A percentile compares a stretch with the other conserved stretches of the same genome.
These are phyloP conservation scores for Pseudozyma hubeiensis DNA, from an alignment of 1,284 basidiomycete genomes.

Conservation along the genomic window DNA sequence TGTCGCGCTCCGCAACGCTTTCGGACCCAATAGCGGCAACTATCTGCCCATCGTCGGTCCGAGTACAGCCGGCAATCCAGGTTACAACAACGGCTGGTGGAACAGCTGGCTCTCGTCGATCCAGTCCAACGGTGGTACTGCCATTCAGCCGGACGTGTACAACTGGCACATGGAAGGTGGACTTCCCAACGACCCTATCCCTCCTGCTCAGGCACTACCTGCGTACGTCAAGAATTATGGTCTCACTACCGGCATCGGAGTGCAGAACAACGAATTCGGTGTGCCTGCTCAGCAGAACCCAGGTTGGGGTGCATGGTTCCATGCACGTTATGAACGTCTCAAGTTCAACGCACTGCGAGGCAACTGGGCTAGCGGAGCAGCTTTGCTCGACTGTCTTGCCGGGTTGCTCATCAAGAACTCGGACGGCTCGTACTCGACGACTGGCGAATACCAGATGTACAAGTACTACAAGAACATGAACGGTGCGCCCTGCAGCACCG, in stretches of 20 bases:
- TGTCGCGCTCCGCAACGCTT: conserved; percentile 13
- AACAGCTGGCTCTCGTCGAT: conserved; percentile 22
- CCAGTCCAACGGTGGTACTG: conserved; percentile 15
- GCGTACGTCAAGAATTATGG: conserved; percentile 18
- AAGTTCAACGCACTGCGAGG: conserved; percentile 22
- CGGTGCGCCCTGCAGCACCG: conserved; percentile 18
- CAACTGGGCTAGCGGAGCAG: conserved; percentile 22
- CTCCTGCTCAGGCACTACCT: conserved; percentile 21
- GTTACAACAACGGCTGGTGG: conserved; percentile 24
- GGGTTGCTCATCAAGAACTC: conserved; percentile 19
- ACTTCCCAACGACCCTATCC: conserved; percentile 25
- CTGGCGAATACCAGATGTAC: conserved; percentile 17
- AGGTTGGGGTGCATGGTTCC: conserved; percentile 26
- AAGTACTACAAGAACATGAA: conserved; percentile 15
- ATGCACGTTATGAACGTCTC: conserved; percentile 26
- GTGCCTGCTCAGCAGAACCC: conserved; percentile 17
- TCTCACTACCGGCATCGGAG: conserved; percentile 18
- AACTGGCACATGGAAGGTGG: conserved; percentile 34
- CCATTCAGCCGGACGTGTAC: conserved; percentile 20
- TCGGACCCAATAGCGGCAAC: conserved; percentile 1
- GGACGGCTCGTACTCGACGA: conserved; percentile 16
- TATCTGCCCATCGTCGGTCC: conserved; percentile 19
- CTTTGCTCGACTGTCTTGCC: conserved; percentile 11
- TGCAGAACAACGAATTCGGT: conserved; percentile 36
- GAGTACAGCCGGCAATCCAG: conserved; percentile 18